These are phyloP conservation scores for Suillus variegatus DNA, from an alignment of 768 basidiomycete species.

Conservation along the genomic window DNA sequence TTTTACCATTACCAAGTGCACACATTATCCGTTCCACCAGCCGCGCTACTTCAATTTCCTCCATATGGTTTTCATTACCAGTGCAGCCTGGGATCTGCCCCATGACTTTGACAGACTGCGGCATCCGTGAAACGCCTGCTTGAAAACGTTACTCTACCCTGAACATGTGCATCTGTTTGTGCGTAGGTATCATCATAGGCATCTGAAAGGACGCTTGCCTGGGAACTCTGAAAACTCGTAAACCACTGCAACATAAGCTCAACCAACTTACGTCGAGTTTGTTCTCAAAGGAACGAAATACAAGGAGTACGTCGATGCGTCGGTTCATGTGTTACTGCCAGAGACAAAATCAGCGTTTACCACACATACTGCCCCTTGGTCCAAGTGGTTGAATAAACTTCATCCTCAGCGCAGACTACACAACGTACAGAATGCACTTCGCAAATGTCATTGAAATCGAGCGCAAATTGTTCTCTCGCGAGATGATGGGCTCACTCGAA, in stretches of 20 bases:
- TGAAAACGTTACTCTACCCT: constrained; percentile 39
- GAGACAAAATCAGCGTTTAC: constrained; percentile 22
- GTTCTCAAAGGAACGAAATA: constrained; percentile 15
- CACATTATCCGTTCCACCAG: background rate
- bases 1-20: background rate
- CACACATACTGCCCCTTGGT: constrained; percentile 34
- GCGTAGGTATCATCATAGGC: constrained; percentile 16
- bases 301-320: constrained; percentile 14
- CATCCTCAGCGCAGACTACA: constrained; percentile 32
- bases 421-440: constrained; percentile 37
- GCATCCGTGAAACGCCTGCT: constrained; percentile 49
- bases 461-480: constrained; percentile 30
- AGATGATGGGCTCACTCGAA: constrained; percentile 19
- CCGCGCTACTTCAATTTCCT: background rate
- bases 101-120: constrained; percentile 26
- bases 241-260: constrained; percentile 29
- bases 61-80: constrained; percentile 19
- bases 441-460: constrained; percentile 36
- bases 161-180: constrained; percentile 40
- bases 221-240: too few relatives aligned
- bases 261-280: constrained; percentile 7
- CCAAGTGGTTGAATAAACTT: constrained; percentile 41
- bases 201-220: constrained; percentile 37
- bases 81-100: constrained; percentile 36
- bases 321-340: constrained; percentile 12